Base-by-base conservation (phyloP, 139 green algal species). In the Trebouxia sp. region DNA sequence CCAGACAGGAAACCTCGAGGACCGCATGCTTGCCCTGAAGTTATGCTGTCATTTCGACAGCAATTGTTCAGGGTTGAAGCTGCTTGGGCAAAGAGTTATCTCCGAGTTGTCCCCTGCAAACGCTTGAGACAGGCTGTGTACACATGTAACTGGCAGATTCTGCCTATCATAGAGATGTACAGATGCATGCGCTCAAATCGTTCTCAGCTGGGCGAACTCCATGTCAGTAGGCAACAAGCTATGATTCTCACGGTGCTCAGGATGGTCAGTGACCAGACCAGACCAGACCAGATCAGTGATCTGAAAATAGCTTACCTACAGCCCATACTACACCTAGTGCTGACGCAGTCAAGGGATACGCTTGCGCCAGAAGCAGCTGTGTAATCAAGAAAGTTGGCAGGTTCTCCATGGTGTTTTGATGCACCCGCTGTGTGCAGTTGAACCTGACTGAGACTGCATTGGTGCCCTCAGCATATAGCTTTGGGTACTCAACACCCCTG, bases 331-430 rank as follows among this genome's bases (percentile, higher is more conserved):
- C 15, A 14, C 51, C 76, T 15, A 81, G 43, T 3, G 24, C 76
- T 47, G 76, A 65, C 28, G 76, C 76, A 8, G 51, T 53, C 53
- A 81, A 24, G 53, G 76, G 76, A 45, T 81, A 81, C 15, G 65
- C 76, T 45, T 81, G 53, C 30, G 75, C 50, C 20, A 69, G 32
- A 14, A 66, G 47, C 4, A 80, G 32, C 56, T 80, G 48, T 41
- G 38, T 45, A 22, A 37, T 45, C 12, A 70, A 38, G 26, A 81
- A 55, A 26, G 56, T 24, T 4, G 76, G 76, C 38, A 81, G 53
- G 24, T 74, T 75, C 38, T 81, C 76, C 39, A 81, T n/a, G 3
- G 76, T 81, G 55, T 81, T 81, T 30, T 74, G 53, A 28, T 81
- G 76, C 41, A 47, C 76, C 24, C 76, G 58, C 53, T 74, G 53